Percentiles rank a stretch among this genome's conserved stretches.
These are phyloP conservation scores for Carex kokanica DNA, from an alignment of 176 grass and related monocot genomes.

Conservation along the genomic window DNA sequence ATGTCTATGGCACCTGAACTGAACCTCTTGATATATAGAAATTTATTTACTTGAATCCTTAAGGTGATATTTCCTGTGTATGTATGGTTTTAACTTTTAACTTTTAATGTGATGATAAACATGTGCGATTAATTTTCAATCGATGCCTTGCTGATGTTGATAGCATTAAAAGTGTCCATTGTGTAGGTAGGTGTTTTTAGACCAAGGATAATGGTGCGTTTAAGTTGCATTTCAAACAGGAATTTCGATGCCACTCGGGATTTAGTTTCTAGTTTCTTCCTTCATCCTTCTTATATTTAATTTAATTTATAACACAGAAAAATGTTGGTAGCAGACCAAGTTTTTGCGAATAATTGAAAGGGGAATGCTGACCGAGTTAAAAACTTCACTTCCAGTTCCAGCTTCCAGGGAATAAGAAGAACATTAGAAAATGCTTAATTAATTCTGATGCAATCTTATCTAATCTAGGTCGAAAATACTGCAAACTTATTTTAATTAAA, in stretches of 20 bases:
- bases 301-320: neutral
- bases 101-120: conserved; percentile 1
- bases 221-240: neutral
- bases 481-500: neutral
- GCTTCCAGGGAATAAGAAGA: neutral
- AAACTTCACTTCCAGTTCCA: neutral
- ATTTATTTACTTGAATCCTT: conserved; percentile 15
- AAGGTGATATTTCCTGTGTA: conserved; percentile 8
- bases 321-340: too few relatives aligned
- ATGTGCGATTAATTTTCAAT: conserved; percentile 2
- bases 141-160: neutral
- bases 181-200: neutral
- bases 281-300: too few relatives aligned
- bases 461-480: neutral
- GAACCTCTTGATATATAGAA: conserved; percentile 24
- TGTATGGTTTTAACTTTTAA: neutral
- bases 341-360: neutral
- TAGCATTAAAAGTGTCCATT: neutral
- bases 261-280: neutral
- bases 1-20: neutral
- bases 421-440: neutral
- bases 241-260: neutral
- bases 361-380: neutral
- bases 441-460: neutral
- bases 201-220: neutral